Evolutionary conservation across 78 protist species (phyloP).

Genomic region (Capsaspora owczarzaki): DNA sequence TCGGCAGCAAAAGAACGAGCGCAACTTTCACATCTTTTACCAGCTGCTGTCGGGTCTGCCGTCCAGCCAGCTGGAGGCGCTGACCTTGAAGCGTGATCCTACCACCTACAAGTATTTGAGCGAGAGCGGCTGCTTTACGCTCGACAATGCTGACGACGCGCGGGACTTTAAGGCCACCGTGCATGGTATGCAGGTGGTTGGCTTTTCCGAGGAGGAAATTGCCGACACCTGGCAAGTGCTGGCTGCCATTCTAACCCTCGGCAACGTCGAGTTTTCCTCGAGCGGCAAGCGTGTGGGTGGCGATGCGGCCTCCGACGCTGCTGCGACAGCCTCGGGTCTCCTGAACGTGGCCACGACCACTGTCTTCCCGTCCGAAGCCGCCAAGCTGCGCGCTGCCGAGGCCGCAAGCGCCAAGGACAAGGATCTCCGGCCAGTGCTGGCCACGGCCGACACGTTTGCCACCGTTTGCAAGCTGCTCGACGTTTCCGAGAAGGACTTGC

Average conservation of each 20-base stretch:
- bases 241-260: constrained; percentile 64
- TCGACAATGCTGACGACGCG: not conserved
- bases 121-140: too few relatives aligned
- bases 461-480: too few relatives aligned
- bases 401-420: too few relatives aligned
- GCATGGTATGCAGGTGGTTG: constrained; percentile 24
- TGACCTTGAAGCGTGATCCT: not conserved
- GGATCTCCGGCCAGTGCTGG: too few relatives aligned
- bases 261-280: constrained; percentile 47
- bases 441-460: too few relatives aligned
- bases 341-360: too few relatives aligned
- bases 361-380: too few relatives aligned
- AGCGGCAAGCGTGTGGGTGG: too few relatives aligned
- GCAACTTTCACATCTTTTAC: constrained; percentile 62
- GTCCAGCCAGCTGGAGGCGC: not conserved
- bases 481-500: too few relatives aligned
- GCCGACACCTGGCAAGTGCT: constrained; percentile 20
- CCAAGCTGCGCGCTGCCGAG: too few relatives aligned
- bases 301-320: too few relatives aligned
- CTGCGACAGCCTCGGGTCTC: too few relatives aligned
- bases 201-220: not conserved
- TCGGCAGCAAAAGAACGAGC: constrained; percentile 23
- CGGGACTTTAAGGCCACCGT: not conserved
- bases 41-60: constrained; percentile 27
- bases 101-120: not conserved